These are phyloP conservation scores for Malania oleifera DNA, from an alignment of 164 flowering plant species.

Conservation along the genomic window DNA sequence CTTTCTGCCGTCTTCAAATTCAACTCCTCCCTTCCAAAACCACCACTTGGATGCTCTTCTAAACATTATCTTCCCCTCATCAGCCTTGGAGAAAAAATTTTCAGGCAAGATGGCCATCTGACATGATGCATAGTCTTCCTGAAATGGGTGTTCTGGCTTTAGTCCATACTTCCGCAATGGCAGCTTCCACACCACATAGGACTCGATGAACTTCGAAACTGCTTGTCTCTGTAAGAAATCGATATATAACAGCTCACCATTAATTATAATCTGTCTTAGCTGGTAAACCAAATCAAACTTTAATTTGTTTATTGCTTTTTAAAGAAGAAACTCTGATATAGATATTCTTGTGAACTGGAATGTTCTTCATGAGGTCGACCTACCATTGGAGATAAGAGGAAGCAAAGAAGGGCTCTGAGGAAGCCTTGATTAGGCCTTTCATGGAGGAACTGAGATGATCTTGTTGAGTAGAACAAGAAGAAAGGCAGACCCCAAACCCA, in stretches of 20 bases:
- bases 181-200: slow-evolving; percentile 68
- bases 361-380: neutral
- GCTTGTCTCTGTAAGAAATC: slow-evolving; percentile 37
- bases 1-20: slow-evolving; percentile 60
- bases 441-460: slow-evolving; percentile 77
- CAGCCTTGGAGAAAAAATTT: slow-evolving; percentile 74
- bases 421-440: slow-evolving; percentile 68
- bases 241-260: too few species aligned
- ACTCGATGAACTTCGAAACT: slow-evolving; percentile 69
- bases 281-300: too few species aligned
- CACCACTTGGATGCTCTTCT: slow-evolving; percentile 68
- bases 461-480: slow-evolving; percentile 77
- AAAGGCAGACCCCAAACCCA: slow-evolving; percentile 89
- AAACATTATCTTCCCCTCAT: slow-evolving; percentile 69
- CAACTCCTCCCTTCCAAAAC: slow-evolving; percentile 67
- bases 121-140: slow-evolving; percentile 88
- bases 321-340: too few species aligned
- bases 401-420: slow-evolving; percentile 39
- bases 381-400: slow-evolving; percentile 69
- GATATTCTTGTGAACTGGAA: too few species aligned
- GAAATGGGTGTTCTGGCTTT: slow-evolving; percentile 83
- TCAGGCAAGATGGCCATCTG: slow-evolving; percentile 94
- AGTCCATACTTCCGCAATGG: slow-evolving; percentile 75
- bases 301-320: too few species aligned
- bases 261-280: too few species aligned